phyloP scores from a whole-genome alignment of 148 eudicot species.

The Vaccinium myrtillus region DNA sequence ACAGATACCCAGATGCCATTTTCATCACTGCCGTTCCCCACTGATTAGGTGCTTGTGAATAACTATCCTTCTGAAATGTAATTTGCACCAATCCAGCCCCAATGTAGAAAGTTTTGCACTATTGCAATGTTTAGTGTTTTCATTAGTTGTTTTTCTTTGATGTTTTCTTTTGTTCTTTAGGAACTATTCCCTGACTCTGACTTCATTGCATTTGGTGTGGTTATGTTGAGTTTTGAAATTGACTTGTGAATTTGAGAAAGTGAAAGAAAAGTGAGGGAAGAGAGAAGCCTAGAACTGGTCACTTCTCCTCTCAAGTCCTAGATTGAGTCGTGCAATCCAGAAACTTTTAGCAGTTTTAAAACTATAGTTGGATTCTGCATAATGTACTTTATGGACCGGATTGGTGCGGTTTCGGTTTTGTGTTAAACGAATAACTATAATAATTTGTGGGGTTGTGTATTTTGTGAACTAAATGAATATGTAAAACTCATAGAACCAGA shows the following conservation, averaged over 20 bases:
- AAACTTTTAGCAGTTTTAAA: too few relatives aligned
- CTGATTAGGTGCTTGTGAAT: neutral
- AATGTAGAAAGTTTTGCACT: neutral
- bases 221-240: neutral
- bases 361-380: too few relatives aligned
- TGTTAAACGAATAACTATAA: too few relatives aligned
- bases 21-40: neutral
- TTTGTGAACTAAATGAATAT: too few relatives aligned
- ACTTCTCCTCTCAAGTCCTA: too few relatives aligned
- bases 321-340: too few relatives aligned
- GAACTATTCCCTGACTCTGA: neutral
- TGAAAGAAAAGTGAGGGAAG: too few relatives aligned
- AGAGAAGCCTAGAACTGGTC: too few relatives aligned
- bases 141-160: too few relatives aligned
- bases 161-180: neutral
- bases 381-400: neutral
- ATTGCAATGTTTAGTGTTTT: neutral
- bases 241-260: neutral
- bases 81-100: neutral
- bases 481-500: too few relatives aligned
- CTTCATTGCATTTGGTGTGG: neutral
- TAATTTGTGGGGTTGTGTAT: neutral
- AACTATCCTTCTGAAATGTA: conserved; percentile 2
- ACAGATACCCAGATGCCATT: neutral
- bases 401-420: neutral